Conservation (phyloP, 148 eudicot species). For the Amaranthus hypochondriacus region DNA sequence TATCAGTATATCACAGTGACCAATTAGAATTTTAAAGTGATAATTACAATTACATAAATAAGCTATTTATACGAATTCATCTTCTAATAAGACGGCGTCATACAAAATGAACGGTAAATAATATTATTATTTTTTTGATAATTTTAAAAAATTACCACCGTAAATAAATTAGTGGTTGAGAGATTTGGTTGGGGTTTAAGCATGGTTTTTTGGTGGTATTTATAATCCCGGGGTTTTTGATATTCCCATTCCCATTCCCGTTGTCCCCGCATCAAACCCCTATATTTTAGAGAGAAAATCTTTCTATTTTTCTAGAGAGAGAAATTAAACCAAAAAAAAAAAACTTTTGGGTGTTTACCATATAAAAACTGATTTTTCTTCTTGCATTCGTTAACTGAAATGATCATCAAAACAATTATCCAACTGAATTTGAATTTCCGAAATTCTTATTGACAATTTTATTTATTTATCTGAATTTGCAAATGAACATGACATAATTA, state of each 20-base stretch:
- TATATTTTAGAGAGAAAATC: neutral
- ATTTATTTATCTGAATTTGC: neutral
- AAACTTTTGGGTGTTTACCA: neutral
- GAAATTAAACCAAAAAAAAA: neutral
- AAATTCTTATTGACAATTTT: neutral
- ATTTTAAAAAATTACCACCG: slow-evolving; percentile 13
- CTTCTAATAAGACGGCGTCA: too few species aligned
- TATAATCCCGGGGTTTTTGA: slow-evolving; percentile 38
- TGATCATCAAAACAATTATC: slow-evolving; percentile 7
- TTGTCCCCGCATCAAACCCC: slow-evolving; percentile 28
- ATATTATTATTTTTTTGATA: neutral
- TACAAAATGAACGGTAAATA: too few species aligned
- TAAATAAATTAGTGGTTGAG: slow-evolving; percentile 34
- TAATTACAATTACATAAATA: too few species aligned
- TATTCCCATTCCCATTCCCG: slow-evolving; percentile 23
- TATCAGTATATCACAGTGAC: too few species aligned
- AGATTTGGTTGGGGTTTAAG: slow-evolving; percentile 49
- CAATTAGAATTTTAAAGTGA: too few species aligned
- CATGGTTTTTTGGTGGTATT: slow-evolving; percentile 30
- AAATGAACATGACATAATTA: too few species aligned
- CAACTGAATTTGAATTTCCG: slow-evolving; percentile 12
- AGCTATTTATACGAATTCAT: too few species aligned
- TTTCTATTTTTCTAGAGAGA: slow-evolving; percentile 9
- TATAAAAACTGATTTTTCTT: neutral
- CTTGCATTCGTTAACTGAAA: slow-evolving; percentile 30